Evolutionary conservation across 805 yeast species (phyloP).

Genomic region (Kluyveromyces nonfermentans): DNA sequence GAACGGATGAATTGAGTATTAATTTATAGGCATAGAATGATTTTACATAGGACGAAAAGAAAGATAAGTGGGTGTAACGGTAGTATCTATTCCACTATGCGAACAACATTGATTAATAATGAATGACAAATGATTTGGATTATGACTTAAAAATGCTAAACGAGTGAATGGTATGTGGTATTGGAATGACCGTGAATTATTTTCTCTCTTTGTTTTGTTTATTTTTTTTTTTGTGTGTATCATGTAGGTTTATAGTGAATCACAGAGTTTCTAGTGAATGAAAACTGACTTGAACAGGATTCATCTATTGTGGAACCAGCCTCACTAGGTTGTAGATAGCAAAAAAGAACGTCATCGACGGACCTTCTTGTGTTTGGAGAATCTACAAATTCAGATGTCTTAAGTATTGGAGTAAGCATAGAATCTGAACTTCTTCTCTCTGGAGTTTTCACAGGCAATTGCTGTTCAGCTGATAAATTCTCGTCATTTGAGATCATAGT

Average conservation of each 20-base stretch:
- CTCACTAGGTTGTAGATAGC: constrained; percentile 22
- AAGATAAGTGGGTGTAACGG: not conserved
- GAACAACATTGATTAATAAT: not conserved
- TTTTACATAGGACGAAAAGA: not conserved
- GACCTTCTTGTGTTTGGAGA: constrained; percentile 18
- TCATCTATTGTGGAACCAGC: constrained; percentile 13
- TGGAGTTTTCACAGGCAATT: not conserved
- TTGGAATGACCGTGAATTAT: too few relatives aligned
- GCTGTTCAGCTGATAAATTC: not conserved
- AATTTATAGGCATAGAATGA: not conserved
- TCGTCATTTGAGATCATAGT: constrained; percentile 5
- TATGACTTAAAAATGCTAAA: not conserved
- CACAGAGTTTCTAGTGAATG: constrained; percentile 4
- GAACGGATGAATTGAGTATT: not conserved
- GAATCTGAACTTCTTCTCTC: constrained; percentile 16
- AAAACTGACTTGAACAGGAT: constrained; percentile 6
- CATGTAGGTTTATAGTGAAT: not conserved
- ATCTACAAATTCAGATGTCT: constrained; percentile 6
- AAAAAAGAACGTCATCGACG: constrained; percentile 24
- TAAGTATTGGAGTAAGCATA: constrained; percentile 18
- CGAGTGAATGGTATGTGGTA: not conserved
- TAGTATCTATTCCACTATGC: not conserved
- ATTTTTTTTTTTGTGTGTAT: too few relatives aligned
- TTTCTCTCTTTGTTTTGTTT: too few relatives aligned
- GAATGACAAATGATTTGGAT: not conserved